phyloP scores from a whole-genome alignment of 2,329 filamentous ascomycete genomes.

The Cladophialophora chaetospira region DNA sequence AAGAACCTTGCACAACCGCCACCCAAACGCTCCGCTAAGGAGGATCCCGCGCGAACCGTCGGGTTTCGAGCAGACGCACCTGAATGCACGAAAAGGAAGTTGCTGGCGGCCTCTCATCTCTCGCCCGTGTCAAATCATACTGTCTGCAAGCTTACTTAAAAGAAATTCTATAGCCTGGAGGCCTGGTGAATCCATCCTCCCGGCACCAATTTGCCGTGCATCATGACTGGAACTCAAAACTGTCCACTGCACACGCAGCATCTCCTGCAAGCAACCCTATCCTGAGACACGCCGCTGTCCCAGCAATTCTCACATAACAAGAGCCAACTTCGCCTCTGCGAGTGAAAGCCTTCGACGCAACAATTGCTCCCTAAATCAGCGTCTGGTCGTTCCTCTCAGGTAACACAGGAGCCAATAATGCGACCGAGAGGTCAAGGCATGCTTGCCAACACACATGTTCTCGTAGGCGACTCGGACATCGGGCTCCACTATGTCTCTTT shows the following conservation, averaged over 20 bases:
- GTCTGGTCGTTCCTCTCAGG: not conserved
- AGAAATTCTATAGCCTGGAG: not conserved
- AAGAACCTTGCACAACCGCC: not conserved
- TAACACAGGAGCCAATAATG: conserved; percentile 3
- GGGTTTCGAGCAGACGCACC: not conserved
- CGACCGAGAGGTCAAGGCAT: too few relatives aligned
- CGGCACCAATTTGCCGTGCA: conserved; percentile 10
- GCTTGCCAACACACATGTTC: too few relatives aligned
- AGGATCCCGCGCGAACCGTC: not conserved
- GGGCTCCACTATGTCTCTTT: conserved; percentile 6
- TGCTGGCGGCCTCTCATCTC: conserved; percentile 1
- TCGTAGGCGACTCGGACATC: not conserved
- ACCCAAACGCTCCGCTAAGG: not conserved
- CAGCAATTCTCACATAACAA: conserved; percentile 8
- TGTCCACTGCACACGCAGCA: conserved; percentile 8
- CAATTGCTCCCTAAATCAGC: not conserved
- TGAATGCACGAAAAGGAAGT: not conserved
- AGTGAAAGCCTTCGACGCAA: not conserved
- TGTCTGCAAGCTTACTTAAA: conserved; percentile 13
- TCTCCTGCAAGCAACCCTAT: conserved; percentile 5
- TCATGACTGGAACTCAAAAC: not conserved
- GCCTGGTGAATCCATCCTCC: not conserved
- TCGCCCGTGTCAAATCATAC: conserved; percentile 7
- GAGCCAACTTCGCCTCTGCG: not conserved
- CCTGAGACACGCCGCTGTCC: conserved; percentile 19